Base-by-base conservation (phyloP, 2,329 filamentous ascomycete genomes). In the Ophiosphaerella herpotricha region DNA sequence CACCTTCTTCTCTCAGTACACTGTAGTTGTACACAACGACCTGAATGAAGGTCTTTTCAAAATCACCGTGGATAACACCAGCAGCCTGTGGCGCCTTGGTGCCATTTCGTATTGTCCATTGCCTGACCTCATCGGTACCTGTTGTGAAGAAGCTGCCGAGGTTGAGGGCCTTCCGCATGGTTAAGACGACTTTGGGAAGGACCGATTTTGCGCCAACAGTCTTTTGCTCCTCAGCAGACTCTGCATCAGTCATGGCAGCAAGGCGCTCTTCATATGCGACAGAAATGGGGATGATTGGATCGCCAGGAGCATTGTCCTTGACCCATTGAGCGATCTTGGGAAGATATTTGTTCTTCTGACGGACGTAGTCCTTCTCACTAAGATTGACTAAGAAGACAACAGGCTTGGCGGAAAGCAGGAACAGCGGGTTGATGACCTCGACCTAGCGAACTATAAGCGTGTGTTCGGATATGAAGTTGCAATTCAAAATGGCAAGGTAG, bases 31-130 rank as follows among this genome's bases (percentile, higher is more conserved):
- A 97, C 26, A 97, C 91, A 58, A 99, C 83, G 57, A 83, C 89
- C 78, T 99, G 95, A 67, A 99, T 99, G 74, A 99, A 99, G 0
- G 95, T 99, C 86, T 99, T 99, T 77, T 99, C 94, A 62, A 99
- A 97, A 74, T 99, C 94, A 61, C 88, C 90, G 78, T 99, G 94
- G 63, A 99, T 99, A 57, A 99, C 94, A 82, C 94, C 94, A 33
- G 94, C 94, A 39, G 94, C 94, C 71, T 95, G 89, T 14, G 94
- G 94, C n/a, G 94, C 94, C 81, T 99, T 99, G 72, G 88, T 96
- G 64, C 91, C 92, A 69, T 90, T 92, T 52, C 94, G 86, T 72
- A 99, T 91, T 23, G 94, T 99, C 95, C 94, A 99, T 79, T 99
- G 94, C 66, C 94, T 85, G 59, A 99, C 94, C 79, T 99, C 94